Conservation (phyloP, 2,329 filamentous ascomycete genomes). For the Stagonosporopsis vannaccii region DNA sequence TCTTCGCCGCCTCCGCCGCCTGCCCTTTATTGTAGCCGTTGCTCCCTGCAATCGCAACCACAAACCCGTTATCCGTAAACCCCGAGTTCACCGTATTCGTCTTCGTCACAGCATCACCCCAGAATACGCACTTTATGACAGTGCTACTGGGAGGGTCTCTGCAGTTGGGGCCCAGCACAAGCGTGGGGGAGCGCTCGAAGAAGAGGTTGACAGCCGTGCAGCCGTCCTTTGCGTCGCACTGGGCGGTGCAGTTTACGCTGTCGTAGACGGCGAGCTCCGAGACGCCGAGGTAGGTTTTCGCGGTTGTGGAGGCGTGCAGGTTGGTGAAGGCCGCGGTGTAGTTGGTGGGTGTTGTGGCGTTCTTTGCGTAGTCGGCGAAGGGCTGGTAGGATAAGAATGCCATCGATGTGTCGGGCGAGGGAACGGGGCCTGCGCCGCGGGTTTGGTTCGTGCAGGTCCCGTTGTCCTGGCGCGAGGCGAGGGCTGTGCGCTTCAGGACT, state of each 20-base stretch:
- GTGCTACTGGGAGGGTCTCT: slow-evolving; percentile 27
- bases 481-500: slow-evolving; percentile 1
- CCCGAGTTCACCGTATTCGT: slow-evolving; percentile 21
- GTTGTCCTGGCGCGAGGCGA: slow-evolving; percentile 7
- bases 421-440: slow-evolving; percentile 19
- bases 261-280: slow-evolving; percentile 36
- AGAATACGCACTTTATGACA: slow-evolving; percentile 33
- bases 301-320: slow-evolving; percentile 33
- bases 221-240: slow-evolving; percentile 21
- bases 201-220: slow-evolving; percentile 37
- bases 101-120: slow-evolving; percentile 22
- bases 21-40: slow-evolving; percentile 30
- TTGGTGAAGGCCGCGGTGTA: slow-evolving; percentile 37
- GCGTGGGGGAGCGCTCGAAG: slow-evolving; percentile 31
- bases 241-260: slow-evolving; percentile 30
- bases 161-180: slow-evolving; percentile 20
- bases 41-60: slow-evolving; percentile 24
- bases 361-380: slow-evolving; percentile 22
- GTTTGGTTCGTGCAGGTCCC: slow-evolving; percentile 16
- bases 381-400: slow-evolving; percentile 28
- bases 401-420: slow-evolving; percentile 14
- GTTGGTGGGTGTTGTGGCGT: slow-evolving; percentile 32
- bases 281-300: slow-evolving; percentile 29
- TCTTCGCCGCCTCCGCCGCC: slow-evolving; percentile 14
- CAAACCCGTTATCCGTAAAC: slow-evolving; percentile 20